Evolutionary conservation across 2,329 filamentous ascomycete genomes (phyloP).

Genomic region (Fusarium oxysporum): DNA sequence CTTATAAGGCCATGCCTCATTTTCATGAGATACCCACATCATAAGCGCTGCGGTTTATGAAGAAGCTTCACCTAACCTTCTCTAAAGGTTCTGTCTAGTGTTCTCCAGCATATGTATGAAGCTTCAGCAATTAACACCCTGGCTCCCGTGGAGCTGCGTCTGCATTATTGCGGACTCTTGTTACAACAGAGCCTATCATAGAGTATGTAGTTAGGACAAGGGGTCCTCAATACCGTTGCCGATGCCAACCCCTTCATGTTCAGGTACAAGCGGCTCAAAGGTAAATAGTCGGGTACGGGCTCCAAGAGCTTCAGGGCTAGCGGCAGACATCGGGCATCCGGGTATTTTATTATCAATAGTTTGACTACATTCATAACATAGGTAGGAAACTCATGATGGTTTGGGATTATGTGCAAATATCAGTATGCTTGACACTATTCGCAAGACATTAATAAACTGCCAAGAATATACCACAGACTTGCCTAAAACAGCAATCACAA

Average conservation of each 20-base stretch:
- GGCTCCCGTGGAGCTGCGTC: slow-evolving; percentile 11
- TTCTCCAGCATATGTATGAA: neutral
- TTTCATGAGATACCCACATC: neutral
- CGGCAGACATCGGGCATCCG: slow-evolving; percentile 3
- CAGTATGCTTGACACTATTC: neutral
- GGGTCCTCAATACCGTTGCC: slow-evolving; percentile 11
- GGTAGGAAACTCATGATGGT: neutral
- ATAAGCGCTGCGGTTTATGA: neutral
- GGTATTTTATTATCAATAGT: neutral
- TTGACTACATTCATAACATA: neutral
- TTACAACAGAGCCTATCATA: slow-evolving; percentile 40
- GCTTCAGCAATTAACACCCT: slow-evolving; percentile 6
- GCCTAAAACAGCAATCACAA: slow-evolving; percentile 23
- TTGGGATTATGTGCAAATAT: neutral
- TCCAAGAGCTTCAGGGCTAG: slow-evolving; percentile 1
- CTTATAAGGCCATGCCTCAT: neutral
- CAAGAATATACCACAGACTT: slow-evolving; percentile 15
- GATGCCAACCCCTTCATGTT: slow-evolving; percentile 33
- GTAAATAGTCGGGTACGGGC: neutral
- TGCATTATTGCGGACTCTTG: slow-evolving; percentile 14
- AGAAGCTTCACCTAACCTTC: neutral
- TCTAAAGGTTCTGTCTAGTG: neutral
- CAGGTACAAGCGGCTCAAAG: slow-evolving; percentile 23
- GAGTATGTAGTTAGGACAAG: slow-evolving; percentile 23
- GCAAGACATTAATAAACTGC: neutral